These are phyloP conservation scores for Arachnopeziza araneosa DNA, from an alignment of 2,329 filamentous ascomycete genomes.

Conservation along the genomic window DNA sequence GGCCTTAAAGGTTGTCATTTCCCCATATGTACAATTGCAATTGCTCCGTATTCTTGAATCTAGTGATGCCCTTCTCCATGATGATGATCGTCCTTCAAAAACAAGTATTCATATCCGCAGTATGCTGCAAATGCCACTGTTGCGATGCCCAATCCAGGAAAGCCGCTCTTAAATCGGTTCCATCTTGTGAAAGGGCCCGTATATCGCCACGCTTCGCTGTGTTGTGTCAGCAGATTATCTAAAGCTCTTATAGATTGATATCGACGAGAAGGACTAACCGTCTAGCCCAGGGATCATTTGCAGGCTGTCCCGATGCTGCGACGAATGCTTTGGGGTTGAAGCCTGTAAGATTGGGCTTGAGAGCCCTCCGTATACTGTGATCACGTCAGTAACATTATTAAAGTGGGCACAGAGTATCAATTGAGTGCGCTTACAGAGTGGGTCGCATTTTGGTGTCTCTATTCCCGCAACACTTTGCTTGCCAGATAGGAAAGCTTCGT, in stretches of 20 bases:
- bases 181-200: constrained; percentile 78
- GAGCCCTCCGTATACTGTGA: constrained; percentile 31
- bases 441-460: constrained; percentile 25
- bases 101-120: constrained; percentile 83
- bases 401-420: neutral
- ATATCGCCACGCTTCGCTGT: constrained; percentile 93
- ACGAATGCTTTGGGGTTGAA: constrained; percentile 83
- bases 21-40: neutral
- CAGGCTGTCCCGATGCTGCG: constrained; percentile 57
- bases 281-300: constrained; percentile 62
- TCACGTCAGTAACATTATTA: neutral
- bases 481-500: constrained; percentile 9
- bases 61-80: constrained; percentile 46
- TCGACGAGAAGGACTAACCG: constrained; percentile 40
- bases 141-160: constrained; percentile 90
- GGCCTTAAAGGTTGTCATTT: neutral
- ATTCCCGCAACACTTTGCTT: neutral
- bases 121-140: constrained; percentile 87
- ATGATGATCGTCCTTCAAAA: constrained; percentile 68
- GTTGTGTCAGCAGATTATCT: constrained; percentile 42
- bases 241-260: constrained; percentile 9
- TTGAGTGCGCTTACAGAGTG: constrained; percentile 25
- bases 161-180: constrained; percentile 81
- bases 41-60: neutral
- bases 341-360: constrained; percentile 72